Conservation (phyloP, 2,329 filamentous ascomycete species). For the Pseudogymnoascus sp. region DNA sequence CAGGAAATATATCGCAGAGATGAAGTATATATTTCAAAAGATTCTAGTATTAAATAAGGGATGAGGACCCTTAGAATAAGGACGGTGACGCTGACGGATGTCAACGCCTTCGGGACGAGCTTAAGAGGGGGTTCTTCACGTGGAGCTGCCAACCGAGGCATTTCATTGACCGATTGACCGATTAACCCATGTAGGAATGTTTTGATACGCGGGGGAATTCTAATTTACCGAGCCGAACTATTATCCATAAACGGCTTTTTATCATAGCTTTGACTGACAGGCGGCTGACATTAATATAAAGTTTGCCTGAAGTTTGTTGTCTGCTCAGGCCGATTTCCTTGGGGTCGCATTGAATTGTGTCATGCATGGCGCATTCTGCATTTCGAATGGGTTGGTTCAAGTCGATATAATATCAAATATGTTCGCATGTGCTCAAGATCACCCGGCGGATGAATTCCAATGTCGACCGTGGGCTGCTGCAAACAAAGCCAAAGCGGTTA, state of each 20-base stretch:
- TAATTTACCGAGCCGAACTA: not conserved
- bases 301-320: not conserved
- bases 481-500: not conserved
- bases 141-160: conserved; percentile 3
- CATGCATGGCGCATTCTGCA: not conserved
- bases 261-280: conserved; percentile 2
- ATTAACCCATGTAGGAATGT: not conserved
- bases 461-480: not conserved
- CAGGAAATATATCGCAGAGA: not conserved
- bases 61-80: not conserved
- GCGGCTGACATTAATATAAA: conserved; percentile 6
- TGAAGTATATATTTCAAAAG: not conserved
- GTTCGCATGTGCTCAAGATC: not conserved
- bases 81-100: not conserved
- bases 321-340: not conserved
- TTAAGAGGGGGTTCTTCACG: not conserved
- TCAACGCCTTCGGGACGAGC: not conserved
- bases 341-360: not conserved
- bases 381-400: not conserved
- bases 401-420: too few species aligned
- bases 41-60: not conserved
- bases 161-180: not conserved
- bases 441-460: not conserved
- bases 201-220: not conserved
- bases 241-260: not conserved